Base-by-base conservation (phyloP, 2,329 filamentous ascomycete species). In the Magnaporthales sp. region DNA sequence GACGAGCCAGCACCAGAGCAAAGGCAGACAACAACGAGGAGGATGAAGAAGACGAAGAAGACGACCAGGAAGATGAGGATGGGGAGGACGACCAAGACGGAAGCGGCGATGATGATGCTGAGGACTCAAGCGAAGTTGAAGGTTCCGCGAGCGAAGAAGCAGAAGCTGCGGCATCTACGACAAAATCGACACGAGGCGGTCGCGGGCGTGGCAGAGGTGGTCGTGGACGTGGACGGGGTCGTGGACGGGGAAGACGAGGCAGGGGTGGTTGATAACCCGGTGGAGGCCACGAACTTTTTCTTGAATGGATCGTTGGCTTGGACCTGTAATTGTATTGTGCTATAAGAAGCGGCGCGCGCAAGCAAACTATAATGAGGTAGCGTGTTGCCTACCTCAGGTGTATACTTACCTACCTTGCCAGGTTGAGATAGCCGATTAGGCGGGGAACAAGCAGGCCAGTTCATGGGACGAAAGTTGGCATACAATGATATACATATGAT, bases 221-320 rank as follows among this genome's bases (percentile, higher is more conserved):
- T n/a, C 26, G 62, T 27, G 38, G 56, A 5, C 61, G 70, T n/a
- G 68, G 67, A 5, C 65, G 66, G 1, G 68, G 67, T 26, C 67
- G 70, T 27, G 68, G 66, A n/a, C 67, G 70, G 31, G 68, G 66
- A n/a, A 63, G 65, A 60, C 51, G 64, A n/a, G 54, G 64, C n/a
- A 27, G 64, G 46, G 51, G 63, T 24, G 63, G 63, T 11, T 58
- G 63, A 65, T 27, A 19, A 62, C 19, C 38, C 38, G 15, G 5
- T 51, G 15, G 19, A 51, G 38, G n/a, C 38, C 38, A 51, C 38
- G 19, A 7, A 19, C n/a, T 19, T n/a, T 51, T 51, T n/a, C 38
- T 60, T 15, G 54, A 24, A 26, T 13, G 22, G 9, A 58, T 24
- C 15, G 11, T 13, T 26, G 24, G n/a, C 54, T 58, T 22, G 22